Evolutionary conservation across 495 filamentous ascomycete species (phyloP), one percentile per base, ranked within the genome.

Genomic region (Evernia prunastri): DNA sequence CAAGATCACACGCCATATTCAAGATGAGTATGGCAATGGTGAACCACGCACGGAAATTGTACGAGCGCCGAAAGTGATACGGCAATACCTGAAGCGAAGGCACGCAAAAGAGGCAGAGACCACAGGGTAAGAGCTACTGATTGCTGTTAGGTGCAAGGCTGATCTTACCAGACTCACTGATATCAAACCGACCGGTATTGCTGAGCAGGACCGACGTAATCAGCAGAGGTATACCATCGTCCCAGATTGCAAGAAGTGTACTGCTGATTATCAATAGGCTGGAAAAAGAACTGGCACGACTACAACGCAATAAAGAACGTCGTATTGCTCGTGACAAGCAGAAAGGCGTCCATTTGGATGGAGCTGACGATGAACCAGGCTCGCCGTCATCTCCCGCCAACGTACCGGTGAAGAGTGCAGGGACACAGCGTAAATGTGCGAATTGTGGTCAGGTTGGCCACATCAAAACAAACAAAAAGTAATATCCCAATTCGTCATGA

Each of bases 401-500:
- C 27, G 83, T 82, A 20, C 78, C 69, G 64, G 73, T 36, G 70
- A 75, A 59, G 61, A 73, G 17, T 71, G 73, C 65, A 4, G 85
- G 84, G 13, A 99, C 94, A 3, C 90, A 89, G 35, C 83, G 95
- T 66, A 97, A 97, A 74, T 99, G 94, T 71, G 93, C 95, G 33
- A 97, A 96, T 74, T 99, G 94, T 70, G 93, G 93, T 39, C 87
- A 92, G 70, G 87, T 92, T 27, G 94, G 94, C 31, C 94, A 99
- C 70, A 99, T 99, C 81, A 96, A 96, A 76, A 97, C 92, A n/a
- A 97, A 97, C 79, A 94, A 96, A 80, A 97, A 93, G 89, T 92
- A 79, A 73, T 70, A n/a, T 57, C 25, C 43, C 53, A 37, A 12
- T 42, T 25, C 39, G 59, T 39, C 23, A 59, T 57, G 18, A 47